Conservation (phyloP, 1,139 yeast genomes). For the Hanseniaspora uvarum region DNA sequence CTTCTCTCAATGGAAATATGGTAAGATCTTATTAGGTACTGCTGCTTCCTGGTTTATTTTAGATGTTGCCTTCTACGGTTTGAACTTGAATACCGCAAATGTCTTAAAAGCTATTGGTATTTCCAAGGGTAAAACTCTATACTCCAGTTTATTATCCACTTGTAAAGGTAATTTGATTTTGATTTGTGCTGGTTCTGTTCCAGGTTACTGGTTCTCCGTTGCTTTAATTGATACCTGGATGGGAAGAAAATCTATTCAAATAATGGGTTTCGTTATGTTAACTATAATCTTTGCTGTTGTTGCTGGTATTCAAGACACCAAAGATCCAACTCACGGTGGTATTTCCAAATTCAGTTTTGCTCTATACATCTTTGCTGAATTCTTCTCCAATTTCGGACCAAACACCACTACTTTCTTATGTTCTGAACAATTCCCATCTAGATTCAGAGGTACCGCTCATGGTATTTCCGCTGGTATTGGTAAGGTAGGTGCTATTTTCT, state of each 20-base stretch:
- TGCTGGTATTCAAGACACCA: constrained; percentile 41
- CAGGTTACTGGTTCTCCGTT: constrained; percentile 79
- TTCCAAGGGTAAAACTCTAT: constrained; percentile 53
- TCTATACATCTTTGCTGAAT: constrained; percentile 64
- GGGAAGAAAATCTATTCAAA: constrained; percentile 76
- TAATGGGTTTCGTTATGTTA: constrained; percentile 59
- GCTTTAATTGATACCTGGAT: constrained; percentile 58
- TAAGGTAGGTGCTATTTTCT: constrained; percentile 93
- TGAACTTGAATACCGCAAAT: constrained; percentile 66
- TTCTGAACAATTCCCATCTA: constrained; percentile 94
- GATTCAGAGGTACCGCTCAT: constrained; percentile 96
- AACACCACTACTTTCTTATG: constrained; percentile 89
- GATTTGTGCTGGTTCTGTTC: constrained; percentile 83
- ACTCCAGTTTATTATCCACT: constrained; percentile 56
- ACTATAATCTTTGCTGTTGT: constrained; percentile 46
- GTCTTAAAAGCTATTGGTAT: constrained; percentile 79
- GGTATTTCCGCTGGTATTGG: constrained; percentile 96
- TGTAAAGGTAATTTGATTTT: constrained; percentile 84
- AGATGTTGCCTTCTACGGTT: constrained; percentile 91
- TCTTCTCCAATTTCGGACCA: constrained; percentile 88
- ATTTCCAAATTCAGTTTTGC: constrained; percentile 16
- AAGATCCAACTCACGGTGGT: constrained; percentile 53
- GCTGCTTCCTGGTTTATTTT: constrained; percentile 94
- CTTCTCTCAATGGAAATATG: constrained; percentile 81
- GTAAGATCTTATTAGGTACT: constrained; percentile 79